phyloP scores from a whole-genome alignment of 75 land plant species.

The Pseudotsuga menziesii region DNA sequence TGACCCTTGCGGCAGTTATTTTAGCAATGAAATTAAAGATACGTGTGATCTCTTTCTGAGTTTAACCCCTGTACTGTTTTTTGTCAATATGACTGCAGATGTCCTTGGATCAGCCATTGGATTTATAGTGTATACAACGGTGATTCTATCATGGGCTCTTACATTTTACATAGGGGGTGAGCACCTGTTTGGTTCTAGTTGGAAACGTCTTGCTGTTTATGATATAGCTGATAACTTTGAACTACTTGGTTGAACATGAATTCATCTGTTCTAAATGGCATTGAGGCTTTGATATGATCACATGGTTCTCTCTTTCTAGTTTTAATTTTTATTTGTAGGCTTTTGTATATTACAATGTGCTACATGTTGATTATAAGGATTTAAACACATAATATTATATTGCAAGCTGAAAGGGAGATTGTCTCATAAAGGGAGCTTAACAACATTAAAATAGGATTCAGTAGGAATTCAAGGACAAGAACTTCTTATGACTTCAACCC shows the following conservation, averaged over 20 bases:
- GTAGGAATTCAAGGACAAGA: background rate
- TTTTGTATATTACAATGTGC: background rate
- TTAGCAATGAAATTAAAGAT: background rate
- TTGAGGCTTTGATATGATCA: background rate
- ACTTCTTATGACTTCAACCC: no score
- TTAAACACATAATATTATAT: background rate
- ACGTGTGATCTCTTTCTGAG: background rate
- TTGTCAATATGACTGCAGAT: no score
- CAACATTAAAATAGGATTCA: background rate
- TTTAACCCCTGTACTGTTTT: background rate
- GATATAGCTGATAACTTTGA: slow-evolving; percentile 9
- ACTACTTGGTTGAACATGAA: slow-evolving; percentile 24
- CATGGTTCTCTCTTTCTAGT: background rate
- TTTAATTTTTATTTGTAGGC: background rate
- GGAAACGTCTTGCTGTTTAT: no score
- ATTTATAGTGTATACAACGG: no score
- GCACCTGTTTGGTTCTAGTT: no score
- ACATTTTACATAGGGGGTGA: no score
- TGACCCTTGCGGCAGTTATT: background rate
- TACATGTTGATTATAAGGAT: background rate
- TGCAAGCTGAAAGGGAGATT: background rate
- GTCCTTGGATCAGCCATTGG: no score
- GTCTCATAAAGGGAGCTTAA: background rate
- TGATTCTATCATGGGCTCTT: no score
- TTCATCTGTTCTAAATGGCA: background rate